Conservation (phyloP, 2,329 filamentous ascomycete species). For the Beauveria australis region DNA sequence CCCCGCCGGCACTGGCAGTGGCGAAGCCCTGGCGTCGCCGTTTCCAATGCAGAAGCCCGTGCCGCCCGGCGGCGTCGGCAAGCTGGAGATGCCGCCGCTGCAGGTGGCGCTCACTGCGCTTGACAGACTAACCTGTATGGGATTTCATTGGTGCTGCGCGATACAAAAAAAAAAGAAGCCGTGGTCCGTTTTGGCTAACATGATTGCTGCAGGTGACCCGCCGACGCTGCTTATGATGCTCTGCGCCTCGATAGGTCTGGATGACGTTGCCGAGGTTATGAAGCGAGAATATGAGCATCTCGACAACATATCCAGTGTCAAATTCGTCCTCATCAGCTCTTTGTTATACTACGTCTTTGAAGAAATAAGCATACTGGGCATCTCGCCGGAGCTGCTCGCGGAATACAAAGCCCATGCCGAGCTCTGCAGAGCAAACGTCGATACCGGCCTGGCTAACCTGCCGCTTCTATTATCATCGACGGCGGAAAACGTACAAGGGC, state of each 20-base stretch:
- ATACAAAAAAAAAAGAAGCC: no score
- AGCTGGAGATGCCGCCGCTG: constrained; percentile 46
- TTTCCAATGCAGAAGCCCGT: constrained; percentile 39
- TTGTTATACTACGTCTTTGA: constrained; percentile 42
- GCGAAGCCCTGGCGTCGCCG: constrained; percentile 27
- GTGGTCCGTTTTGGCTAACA: neutral
- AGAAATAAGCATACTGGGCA: constrained; percentile 32
- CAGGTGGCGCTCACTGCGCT: constrained; percentile 39
- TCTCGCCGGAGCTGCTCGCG: constrained; percentile 23
- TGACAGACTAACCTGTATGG: constrained; percentile 37
- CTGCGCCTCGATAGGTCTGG: constrained; percentile 39
- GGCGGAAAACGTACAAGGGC: constrained; percentile 46
- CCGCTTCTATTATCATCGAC: constrained; percentile 48
- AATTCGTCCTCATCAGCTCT: constrained; percentile 41
- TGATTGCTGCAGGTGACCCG: constrained; percentile 29
- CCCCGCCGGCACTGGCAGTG: neutral
- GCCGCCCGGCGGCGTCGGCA: constrained; percentile 36
- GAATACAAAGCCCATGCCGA: constrained; percentile 30
- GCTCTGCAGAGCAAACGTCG: constrained; percentile 39
- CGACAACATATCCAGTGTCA: constrained; percentile 40
- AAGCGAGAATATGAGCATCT: constrained; percentile 41
- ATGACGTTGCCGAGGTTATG: constrained; percentile 42
- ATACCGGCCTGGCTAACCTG: constrained; percentile 42
- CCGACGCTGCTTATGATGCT: constrained; percentile 42
- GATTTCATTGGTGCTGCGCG: neutral